These are phyloP conservation scores for Saturnispora mendoncae DNA, from an alignment of 805 yeast genomes.

Conservation along the genomic window DNA sequence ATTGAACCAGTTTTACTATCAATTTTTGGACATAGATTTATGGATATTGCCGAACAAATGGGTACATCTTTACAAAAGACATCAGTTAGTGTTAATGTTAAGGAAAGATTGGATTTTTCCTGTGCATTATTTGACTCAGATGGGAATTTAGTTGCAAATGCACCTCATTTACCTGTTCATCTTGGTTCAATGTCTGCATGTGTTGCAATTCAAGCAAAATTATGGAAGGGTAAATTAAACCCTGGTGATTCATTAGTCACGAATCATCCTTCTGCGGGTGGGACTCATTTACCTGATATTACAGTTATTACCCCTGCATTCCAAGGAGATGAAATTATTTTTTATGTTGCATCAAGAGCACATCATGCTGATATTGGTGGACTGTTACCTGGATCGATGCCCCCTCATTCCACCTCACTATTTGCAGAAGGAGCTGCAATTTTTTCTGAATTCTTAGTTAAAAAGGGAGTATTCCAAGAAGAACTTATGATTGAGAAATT, in stretches of 20 bases:
- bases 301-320: constrained; percentile 90
- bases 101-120: constrained; percentile 74
- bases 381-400: constrained; percentile 87
- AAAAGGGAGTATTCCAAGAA: constrained; percentile 67
- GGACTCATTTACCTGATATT: constrained; percentile 83
- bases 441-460: constrained; percentile 64
- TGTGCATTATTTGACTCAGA: constrained; percentile 72
- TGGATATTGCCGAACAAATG: constrained; percentile 91
- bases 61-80: constrained; percentile 73
- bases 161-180: constrained; percentile 85
- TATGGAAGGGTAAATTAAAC: constrained; percentile 55
- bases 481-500: constrained; percentile 50
- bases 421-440: constrained; percentile 92
- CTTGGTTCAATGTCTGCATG: constrained; percentile 82
- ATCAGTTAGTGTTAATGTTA: constrained; percentile 73
- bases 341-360: constrained; percentile 89
- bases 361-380: constrained; percentile 98
- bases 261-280: constrained; percentile 79
- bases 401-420: constrained; percentile 77
- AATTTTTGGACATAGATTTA: constrained; percentile 73
- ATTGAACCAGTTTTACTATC: constrained; percentile 68
- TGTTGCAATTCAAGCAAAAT: constrained; percentile 51
- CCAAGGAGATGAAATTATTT: constrained; percentile 50
- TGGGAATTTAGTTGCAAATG: constrained; percentile 80
- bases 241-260: constrained; percentile 73